Percentiles rank a stretch among this genome's conserved stretches.
Evolutionary conservation across 106 monocot species (phyloP).

Genomic region (Iris macrosiphon): DNA sequence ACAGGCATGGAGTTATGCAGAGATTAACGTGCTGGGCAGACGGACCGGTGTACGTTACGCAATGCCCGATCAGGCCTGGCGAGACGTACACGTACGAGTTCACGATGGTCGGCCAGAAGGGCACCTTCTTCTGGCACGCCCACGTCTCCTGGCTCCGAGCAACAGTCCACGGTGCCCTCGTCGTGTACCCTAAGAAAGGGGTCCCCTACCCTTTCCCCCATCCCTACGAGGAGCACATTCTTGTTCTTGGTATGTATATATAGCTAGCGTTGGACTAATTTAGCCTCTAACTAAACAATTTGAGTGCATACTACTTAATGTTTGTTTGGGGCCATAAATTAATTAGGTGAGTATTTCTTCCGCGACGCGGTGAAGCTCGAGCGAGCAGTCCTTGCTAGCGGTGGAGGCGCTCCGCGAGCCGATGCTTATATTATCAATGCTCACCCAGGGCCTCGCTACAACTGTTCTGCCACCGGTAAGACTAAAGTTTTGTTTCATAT

Average conservation of each 20-base stretch:
- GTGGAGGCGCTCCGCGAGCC: slow-evolving; percentile 14
- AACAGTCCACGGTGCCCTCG: slow-evolving; percentile 31
- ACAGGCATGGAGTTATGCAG: slow-evolving; percentile 29
- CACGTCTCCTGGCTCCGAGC: slow-evolving; percentile 43
- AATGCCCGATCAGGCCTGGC: slow-evolving; percentile 27
- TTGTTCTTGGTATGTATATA: slow-evolving; percentile 5
- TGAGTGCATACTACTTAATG: neutral
- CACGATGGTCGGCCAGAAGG: slow-evolving; percentile 24
- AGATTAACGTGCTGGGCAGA: slow-evolving; percentile 24
- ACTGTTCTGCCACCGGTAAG: slow-evolving; percentile 24
- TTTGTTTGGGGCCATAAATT: too few species aligned
- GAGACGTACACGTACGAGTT: slow-evolving; percentile 21
- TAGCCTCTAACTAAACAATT: neutral
- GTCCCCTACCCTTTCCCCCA: slow-evolving; percentile 33
- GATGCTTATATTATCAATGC: slow-evolving; percentile 26
- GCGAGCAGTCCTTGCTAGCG: slow-evolving; percentile 13
- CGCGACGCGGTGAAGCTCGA: slow-evolving; percentile 17
- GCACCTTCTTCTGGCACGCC: slow-evolving; percentile 39
- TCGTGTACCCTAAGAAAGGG: slow-evolving; percentile 36
- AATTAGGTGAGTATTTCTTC: slow-evolving; percentile 24
- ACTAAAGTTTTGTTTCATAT: neutral
- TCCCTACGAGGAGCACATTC: slow-evolving; percentile 31
- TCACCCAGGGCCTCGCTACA: slow-evolving; percentile 29
- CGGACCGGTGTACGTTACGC: slow-evolving; percentile 25
- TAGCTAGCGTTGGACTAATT: neutral